These are phyloP conservation scores for Corrigiola litoralis DNA, from an alignment of 179 eudicot species.

Conservation along the genomic window DNA sequence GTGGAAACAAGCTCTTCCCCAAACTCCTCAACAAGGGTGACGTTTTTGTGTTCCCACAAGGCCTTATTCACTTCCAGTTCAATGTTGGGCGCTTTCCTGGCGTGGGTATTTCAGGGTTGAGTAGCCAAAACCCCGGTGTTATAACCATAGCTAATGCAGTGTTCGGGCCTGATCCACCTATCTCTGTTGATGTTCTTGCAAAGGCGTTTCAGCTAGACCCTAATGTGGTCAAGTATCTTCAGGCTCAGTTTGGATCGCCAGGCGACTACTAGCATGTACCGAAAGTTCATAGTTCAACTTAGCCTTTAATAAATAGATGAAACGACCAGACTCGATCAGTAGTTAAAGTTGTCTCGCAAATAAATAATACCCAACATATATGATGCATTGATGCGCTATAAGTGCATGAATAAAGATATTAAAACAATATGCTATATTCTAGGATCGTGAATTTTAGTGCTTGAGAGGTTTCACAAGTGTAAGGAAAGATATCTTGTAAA, in stretches of 20 bases:
- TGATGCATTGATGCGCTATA: too few species aligned
- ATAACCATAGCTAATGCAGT: slow-evolving; percentile 6
- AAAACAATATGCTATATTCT: too few species aligned
- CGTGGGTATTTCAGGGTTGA: background rate
- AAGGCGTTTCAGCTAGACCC: slow-evolving; percentile 13
- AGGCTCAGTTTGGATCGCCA: slow-evolving; percentile 4
- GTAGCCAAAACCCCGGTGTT: slow-evolving; percentile 16
- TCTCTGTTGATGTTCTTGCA: slow-evolving; percentile 8
- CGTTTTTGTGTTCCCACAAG: slow-evolving; percentile 13
- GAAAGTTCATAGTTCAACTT: too few species aligned
- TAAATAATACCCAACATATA: too few species aligned
- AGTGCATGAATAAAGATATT: too few species aligned
- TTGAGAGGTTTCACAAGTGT: too few species aligned
- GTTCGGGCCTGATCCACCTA: slow-evolving; percentile 6
- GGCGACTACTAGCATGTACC: background rate
- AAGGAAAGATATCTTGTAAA: too few species aligned
- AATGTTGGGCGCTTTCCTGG: background rate
- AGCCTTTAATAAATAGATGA: too few species aligned
- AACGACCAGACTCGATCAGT: too few species aligned
- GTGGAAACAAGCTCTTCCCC: background rate
- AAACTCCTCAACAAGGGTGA: slow-evolving; percentile 10
- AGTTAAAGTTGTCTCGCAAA: too few species aligned
- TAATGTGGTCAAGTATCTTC: background rate
- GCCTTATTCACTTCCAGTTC: slow-evolving; percentile 14
- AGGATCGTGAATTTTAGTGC: too few species aligned